Conservation (phyloP, 23 red algal genomes). For the Gracilaria domingensis region DNA sequence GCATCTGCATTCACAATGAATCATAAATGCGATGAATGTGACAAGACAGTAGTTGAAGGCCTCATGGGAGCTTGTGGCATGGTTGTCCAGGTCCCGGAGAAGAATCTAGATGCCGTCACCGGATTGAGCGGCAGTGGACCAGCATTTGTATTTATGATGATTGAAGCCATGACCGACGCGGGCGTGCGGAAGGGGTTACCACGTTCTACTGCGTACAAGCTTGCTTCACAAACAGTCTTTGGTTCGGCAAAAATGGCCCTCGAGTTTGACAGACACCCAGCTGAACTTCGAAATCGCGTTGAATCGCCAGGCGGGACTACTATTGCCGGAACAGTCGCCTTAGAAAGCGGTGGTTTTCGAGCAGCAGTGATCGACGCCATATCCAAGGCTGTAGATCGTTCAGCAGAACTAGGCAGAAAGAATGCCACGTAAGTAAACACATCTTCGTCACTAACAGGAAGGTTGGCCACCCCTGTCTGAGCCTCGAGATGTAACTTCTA, state of each 20-base stretch:
- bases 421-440: not conserved
- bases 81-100: constrained; percentile 73
- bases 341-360: constrained; percentile 81
- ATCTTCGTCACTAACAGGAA: not conserved
- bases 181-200: constrained; percentile 80
- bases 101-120: constrained; percentile 93
- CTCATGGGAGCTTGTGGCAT: constrained; percentile 77
- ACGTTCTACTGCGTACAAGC: constrained; percentile 66
- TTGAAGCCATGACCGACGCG: constrained; percentile 97
- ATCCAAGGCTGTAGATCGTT: constrained; percentile 58
- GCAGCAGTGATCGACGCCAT: constrained; percentile 83
- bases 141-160: constrained; percentile 96
- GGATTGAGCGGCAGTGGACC: constrained; percentile 93
- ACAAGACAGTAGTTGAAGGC: constrained; percentile 39
- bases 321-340: constrained; percentile 74
- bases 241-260: constrained; percentile 90
- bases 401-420: constrained; percentile 67
- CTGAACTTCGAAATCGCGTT: constrained; percentile 96
- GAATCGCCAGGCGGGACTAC: constrained; percentile 98
- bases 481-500: too few species aligned
- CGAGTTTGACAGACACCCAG: constrained; percentile 74
- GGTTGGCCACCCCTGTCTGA: too few species aligned
- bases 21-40: constrained; percentile 1
- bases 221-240: constrained; percentile 89
- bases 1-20: constrained; percentile 71